Evolutionary conservation across 371 early-diverging fungal genomes (phyloP), one percentile per base, ranked within the genome.

Genomic region (Mucor irregularis): DNA sequence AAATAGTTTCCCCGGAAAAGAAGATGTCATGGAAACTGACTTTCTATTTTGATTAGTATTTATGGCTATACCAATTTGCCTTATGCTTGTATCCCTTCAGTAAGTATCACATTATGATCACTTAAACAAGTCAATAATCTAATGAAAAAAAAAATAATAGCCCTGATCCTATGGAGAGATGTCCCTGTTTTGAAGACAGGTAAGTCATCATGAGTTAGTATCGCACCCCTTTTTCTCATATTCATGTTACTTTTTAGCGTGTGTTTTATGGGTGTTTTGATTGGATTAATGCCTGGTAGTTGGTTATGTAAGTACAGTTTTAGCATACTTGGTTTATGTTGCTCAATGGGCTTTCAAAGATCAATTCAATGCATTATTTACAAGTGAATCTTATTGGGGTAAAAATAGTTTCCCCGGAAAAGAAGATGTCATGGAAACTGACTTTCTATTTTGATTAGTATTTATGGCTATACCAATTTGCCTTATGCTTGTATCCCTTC

Each of bases 181-280:
- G 92, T 60, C 92, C 92, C 1, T 92, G 92, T 62, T 89, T 85
- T 61, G 89, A 90, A 59, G 91, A 91, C 67, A 79, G 84, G 62
- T 71, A 64, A 42, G 30, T 35, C 14, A 44, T 38, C 8, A 25
- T 4, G 3, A 8, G 24, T 14, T 21, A 25, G 19, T 25, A 11
- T 2, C 6, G 8, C 1, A 31, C 13, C 19, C 3, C 8, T 2
- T 13, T 1, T 29, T 16, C 9, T 40, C 7, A 30, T 14, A n/a
- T n/a, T n/a, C n/a, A n/a, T n/a, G n/a, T 22, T 16, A 44, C n/a
- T 14, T 39, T 4, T 11, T 48, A 81, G 79, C 56, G 86, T 90
- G 26, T 85, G 88, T n/a, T 88, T 87, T 59, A 81, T 82, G 70
- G 88, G 85, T 25, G 87, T 82, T 0, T 59, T 87, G 17, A 80